These are phyloP conservation scores for Claviceps pusilla DNA, from an alignment of 2,329 filamentous ascomycete genomes.

Conservation along the genomic window DNA sequence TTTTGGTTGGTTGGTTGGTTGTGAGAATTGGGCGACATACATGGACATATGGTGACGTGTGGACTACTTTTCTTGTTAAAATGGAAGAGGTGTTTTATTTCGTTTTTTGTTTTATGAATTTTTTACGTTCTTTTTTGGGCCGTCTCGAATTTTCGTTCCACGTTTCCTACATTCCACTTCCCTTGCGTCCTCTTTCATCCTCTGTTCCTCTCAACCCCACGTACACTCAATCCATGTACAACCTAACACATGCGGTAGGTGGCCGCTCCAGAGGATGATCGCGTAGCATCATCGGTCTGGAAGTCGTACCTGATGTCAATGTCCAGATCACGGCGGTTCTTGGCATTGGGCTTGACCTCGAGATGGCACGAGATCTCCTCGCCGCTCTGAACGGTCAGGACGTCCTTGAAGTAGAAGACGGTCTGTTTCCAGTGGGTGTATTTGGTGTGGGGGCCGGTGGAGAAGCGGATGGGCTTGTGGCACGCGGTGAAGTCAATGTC, in stretches of 20 bases:
- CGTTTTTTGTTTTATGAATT: not conserved
- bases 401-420: constrained; percentile 91
- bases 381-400: constrained; percentile 77
- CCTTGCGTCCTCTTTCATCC: too few relatives aligned
- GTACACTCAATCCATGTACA: not conserved
- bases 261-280: constrained; percentile 53
- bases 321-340: constrained; percentile 90
- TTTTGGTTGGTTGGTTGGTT: too few relatives aligned
- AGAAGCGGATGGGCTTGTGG: constrained; percentile 96
- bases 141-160: not conserved
- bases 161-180: not conserved
- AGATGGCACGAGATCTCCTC: constrained; percentile 64
- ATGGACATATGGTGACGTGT: too few relatives aligned
- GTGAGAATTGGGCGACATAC: too few relatives aligned
- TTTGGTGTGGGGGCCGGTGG: constrained; percentile 92
- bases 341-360: constrained; percentile 74
- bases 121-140: not conserved
- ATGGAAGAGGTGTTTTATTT: not conserved
- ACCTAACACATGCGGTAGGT: constrained; percentile 64
- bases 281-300: constrained; percentile 56
- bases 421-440: constrained; percentile 99
- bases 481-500: constrained; percentile 97
- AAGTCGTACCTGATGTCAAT: constrained; percentile 76
- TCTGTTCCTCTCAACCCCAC: too few relatives aligned
- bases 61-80: not conserved